A percentile compares a stretch with the other conserved stretches of the same genome.
These are phyloP conservation scores for Microdochium paspali DNA, from an alignment of 2,329 filamentous ascomycete genomes.

Conservation along the genomic window DNA sequence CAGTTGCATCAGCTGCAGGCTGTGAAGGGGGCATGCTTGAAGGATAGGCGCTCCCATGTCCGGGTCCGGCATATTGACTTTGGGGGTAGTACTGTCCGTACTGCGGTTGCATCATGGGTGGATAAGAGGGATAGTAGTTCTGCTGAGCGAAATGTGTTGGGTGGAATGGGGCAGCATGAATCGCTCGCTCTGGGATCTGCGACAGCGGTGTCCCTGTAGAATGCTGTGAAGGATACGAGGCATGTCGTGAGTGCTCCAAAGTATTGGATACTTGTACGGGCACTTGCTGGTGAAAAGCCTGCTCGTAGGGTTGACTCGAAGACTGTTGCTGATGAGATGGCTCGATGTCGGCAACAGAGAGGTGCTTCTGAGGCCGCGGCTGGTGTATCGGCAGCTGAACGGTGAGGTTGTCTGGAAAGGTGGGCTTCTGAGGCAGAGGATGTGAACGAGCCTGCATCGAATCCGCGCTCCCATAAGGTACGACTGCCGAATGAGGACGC, in stretches of 20 bases:
- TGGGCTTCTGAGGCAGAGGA: conserved; percentile 48
- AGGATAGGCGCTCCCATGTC: conserved; percentile 35
- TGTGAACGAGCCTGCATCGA: conserved; percentile 48
- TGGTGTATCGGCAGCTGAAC: conserved; percentile 72
- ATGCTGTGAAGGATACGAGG: conserved; percentile 61
- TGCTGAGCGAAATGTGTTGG: conserved; percentile 56
- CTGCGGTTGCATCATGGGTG: conserved; percentile 46
- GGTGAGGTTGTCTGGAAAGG: conserved; percentile 45
- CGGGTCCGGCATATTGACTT: conserved; percentile 23
- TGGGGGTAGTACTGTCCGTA: conserved; percentile 62
- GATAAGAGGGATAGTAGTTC: conserved; percentile 51
- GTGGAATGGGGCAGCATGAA: conserved; percentile 86
- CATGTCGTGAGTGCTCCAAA: conserved; percentile 54
- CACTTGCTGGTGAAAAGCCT: conserved; percentile 93
- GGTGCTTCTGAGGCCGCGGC: conserved; percentile 86
- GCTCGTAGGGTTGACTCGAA: conserved; percentile 49
- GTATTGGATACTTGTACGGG: conserved; percentile 59
- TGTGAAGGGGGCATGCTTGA: conserved; percentile 37
- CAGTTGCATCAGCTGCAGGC: conserved; percentile 20
- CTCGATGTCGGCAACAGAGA: conserved; percentile 89
- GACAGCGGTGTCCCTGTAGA: conserved; percentile 74
- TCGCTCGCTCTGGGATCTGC: conserved; percentile 85
- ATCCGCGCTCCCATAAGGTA: conserved; percentile 36
- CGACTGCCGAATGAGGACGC: conserved; percentile 9
- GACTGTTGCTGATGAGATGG: conserved; percentile 53